Base-by-base conservation (phyloP, 2,329 filamentous ascomycete species). In the Lasiodiplodia theobromae region DNA sequence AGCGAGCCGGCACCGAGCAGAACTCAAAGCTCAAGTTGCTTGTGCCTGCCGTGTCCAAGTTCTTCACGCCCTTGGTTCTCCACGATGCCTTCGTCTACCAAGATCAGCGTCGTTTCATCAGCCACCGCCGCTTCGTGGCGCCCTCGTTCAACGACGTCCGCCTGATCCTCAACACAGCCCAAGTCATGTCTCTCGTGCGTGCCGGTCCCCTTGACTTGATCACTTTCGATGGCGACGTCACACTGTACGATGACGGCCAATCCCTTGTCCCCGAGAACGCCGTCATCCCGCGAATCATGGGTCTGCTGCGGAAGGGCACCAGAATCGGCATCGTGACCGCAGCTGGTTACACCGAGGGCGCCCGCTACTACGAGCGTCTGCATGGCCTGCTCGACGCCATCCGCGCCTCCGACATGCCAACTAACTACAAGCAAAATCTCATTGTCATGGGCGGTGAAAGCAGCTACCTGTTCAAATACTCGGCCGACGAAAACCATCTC, bases 161-260 rank as follows among this genome's bases (percentile, higher is more conserved):
- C 2, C 86, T 97, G 28, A 91, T 97, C 64, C 88, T 99, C 73
- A 99, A 99, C 82, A 96, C 96, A 49, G 94, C 96, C 21, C 96
- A 99, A 81, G 86, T 95, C 70, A 94, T 97, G 90, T 93, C 93
- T 49, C 88, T 98, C n/a, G 91, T 93, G 18, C 88, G 88, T 28
- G 83, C 85, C 54, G 90, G 91, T 25, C 86, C 88, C 4, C 86
- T 97, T 10, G 89, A 96, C 73, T 86, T 99, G 4, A 91, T 97
- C 66, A 99, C 96, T 0, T 99, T 99, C 77, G 96, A 99, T 79
- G 96, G 96, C 80, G 96, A 99, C 80, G 94, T 99, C 63, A 99
- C 96, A 1, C 86, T 99, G 25, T 99, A 99, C 78, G 83, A 85
- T 57, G 84, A 99, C 76, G 96, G 96, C 14, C 86, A 93, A 74